Base-by-base conservation (phyloP, 140 eudicot species). In the Bidens hawaiensis region DNA sequence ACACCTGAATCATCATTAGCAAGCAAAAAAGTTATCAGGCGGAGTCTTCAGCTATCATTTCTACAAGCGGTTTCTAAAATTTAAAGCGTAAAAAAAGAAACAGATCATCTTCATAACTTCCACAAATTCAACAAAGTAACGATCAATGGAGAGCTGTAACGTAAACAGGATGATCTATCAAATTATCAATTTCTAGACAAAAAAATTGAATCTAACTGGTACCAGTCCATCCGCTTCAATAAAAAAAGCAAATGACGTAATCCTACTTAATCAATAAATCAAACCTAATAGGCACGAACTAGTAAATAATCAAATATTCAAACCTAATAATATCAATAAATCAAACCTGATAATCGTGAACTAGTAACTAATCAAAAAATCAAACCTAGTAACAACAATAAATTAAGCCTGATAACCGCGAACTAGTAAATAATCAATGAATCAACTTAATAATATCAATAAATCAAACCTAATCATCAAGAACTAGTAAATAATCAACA, bases 1-100 rank as follows among this genome's bases (percentile, higher is more conserved):
- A 41, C 47, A 53, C 62, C 63, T 61, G 46, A 62, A 40, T 61
- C 62, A 51, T 21, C 68, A 25, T 30, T n/a, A 17, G 13, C 27
- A 68, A 13, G 56, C 17, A 41, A 16, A 25, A 8, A 30, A 36
- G 12, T 10, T 8, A 36, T 8, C 43, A 10, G 3, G n/a, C n/a
- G n/a, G n/a, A n/a, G n/a, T n/a, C n/a, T n/a, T n/a, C n/a, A n/a
- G n/a, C n/a, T n/a, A n/a, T n/a, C n/a, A n/a, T n/a, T n/a, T n/a
- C n/a, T n/a, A n/a, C n/a, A n/a, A n/a, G n/a, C n/a, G n/a, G n/a
- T n/a, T 36, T 36, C 43, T 36, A 36, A 9, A 36, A 24, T n/a
- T n/a, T n/a, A n/a, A n/a, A 53, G 13, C 9, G 50, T 25, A 67
- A 0, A 53, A 38, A 23, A 54, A 15, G 43, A 40, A 38, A 53